A percentile compares a stretch with the other conserved stretches of the same genome.
phyloP scores from a whole-genome alignment of 2,329 filamentous ascomycete species.

The Diaporthe caulivora region DNA sequence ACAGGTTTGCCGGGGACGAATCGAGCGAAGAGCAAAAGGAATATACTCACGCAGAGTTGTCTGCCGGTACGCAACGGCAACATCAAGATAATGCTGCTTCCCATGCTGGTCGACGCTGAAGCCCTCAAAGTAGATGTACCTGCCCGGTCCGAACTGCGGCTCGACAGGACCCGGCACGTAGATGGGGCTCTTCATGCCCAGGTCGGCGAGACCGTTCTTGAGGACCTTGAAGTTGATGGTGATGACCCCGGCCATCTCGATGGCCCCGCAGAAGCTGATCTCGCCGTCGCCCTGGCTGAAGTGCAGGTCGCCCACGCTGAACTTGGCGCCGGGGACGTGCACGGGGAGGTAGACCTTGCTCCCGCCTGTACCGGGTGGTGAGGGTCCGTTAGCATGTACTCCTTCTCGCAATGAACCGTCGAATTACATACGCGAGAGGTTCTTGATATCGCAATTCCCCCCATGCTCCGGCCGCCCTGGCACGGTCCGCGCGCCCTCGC shows the following conservation, averaged over 20 bases:
- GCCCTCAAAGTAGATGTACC: constrained; percentile 88
- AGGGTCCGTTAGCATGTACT: too few relatives aligned
- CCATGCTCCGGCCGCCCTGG: constrained; percentile 88
- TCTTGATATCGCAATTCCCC: constrained; percentile 94
- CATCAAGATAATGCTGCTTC: constrained; percentile 90
- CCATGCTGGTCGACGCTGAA: constrained; percentile 91
- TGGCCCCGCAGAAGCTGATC: constrained; percentile 89
- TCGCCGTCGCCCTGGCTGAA: constrained; percentile 92
- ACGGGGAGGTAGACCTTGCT: constrained; percentile 89
- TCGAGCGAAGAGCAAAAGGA: neutral
- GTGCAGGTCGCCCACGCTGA: constrained; percentile 89
- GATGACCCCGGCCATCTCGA: constrained; percentile 94
- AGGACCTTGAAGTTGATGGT: constrained; percentile 92
- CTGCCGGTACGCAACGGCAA: constrained; percentile 88
- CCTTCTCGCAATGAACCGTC: too few relatives aligned
- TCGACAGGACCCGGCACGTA: constrained; percentile 90
- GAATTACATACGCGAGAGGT: constrained; percentile 59
- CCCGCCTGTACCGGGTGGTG: too few relatives aligned
- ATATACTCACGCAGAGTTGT: constrained; percentile 70
- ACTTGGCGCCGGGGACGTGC: constrained; percentile 88
- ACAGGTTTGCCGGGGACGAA: too few relatives aligned
- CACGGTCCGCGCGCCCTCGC: constrained; percentile 86
- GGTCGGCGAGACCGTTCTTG: constrained; percentile 80
- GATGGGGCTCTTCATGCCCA: constrained; percentile 85
- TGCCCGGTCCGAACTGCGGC: constrained; percentile 85